phyloP scores from a whole-genome alignment of 2,329 filamentous ascomycete genomes.

The Biscogniauxia sp. region DNA sequence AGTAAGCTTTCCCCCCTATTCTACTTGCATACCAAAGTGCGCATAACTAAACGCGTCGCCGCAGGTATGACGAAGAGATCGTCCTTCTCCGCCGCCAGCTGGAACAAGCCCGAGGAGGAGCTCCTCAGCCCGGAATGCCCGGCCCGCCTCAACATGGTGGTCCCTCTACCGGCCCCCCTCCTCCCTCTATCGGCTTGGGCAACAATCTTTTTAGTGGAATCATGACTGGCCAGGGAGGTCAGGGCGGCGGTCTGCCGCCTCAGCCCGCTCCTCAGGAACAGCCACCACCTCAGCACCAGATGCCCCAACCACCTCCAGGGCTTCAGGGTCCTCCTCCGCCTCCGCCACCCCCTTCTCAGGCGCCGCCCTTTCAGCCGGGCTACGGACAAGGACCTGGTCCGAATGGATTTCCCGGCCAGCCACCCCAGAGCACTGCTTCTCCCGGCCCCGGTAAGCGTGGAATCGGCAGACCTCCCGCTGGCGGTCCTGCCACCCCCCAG shows the following conservation, averaged over 20 bases:
- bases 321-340: conserved; percentile 57
- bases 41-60: conserved; percentile 8
- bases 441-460: conserved; percentile 75
- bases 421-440: conserved; percentile 80
- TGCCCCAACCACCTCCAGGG: conserved; percentile 74
- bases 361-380: conserved; percentile 70
- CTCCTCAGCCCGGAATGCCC: conserved; percentile 56
- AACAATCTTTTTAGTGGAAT: conserved; percentile 94
- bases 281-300: conserved; percentile 57
- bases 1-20: conserved; percentile 56
- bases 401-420: conserved; percentile 76
- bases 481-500: conserved; percentile 82
- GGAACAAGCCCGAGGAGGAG: conserved; percentile 67
- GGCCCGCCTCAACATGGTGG: conserved; percentile 73
- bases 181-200: conserved; percentile 85
- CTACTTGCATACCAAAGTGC: neutral
- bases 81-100: conserved; percentile 83
- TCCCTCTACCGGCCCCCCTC: conserved; percentile 67
- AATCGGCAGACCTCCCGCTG: conserved; percentile 62
- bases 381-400: conserved; percentile 58
- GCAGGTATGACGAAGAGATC: conserved; percentile 92
- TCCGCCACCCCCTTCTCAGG: conserved; percentile 59
- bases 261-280: conserved; percentile 63
- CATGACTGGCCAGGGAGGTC: conserved; percentile 83
- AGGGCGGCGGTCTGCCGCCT: conserved; percentile 80